phyloP scores from a whole-genome alignment of 495 filamentous ascomycete genomes.

The Choiromyces venosus region DNA sequence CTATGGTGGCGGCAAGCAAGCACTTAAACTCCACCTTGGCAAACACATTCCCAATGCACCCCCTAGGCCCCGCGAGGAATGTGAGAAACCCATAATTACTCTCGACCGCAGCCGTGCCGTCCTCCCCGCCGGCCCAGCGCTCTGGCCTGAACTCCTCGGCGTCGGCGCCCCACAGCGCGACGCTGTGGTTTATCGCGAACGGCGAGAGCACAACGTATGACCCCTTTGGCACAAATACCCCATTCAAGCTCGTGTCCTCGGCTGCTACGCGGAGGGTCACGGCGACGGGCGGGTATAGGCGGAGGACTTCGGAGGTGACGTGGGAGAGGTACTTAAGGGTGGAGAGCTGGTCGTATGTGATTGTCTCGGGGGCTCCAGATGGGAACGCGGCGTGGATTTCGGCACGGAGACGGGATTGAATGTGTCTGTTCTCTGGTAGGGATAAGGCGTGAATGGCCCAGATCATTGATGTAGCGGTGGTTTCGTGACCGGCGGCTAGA shows the following conservation, averaged over 20 bases:
- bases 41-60: constrained; percentile 69
- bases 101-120: constrained; percentile 40
- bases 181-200: constrained; percentile 58
- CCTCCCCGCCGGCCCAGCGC: constrained; percentile 48
- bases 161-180: constrained; percentile 56
- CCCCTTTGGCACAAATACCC: constrained; percentile 54
- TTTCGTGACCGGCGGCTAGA: constrained; percentile 82
- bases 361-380: constrained; percentile 9
- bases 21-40: constrained; percentile 78
- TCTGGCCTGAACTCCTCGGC: constrained; percentile 56
- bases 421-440: constrained; percentile 43
- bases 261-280: constrained; percentile 60
- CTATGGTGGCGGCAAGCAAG: constrained; percentile 69
- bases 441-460: constrained; percentile 54
- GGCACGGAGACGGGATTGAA: constrained; percentile 50
- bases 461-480: constrained; percentile 52
- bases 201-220: constrained; percentile 60
- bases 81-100: constrained; percentile 60
- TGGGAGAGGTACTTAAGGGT: constrained; percentile 54
- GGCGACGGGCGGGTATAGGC: constrained; percentile 49
- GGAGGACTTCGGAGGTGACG: constrained; percentile 49
- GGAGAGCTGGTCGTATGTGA: constrained; percentile 52
- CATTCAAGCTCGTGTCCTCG: constrained; percentile 61
- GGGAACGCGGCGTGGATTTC: constrained; percentile 57
- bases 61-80: constrained; percentile 57